Base-by-base conservation (phyloP, 305 asterid species). In the Solanum aculeatissimum region DNA sequence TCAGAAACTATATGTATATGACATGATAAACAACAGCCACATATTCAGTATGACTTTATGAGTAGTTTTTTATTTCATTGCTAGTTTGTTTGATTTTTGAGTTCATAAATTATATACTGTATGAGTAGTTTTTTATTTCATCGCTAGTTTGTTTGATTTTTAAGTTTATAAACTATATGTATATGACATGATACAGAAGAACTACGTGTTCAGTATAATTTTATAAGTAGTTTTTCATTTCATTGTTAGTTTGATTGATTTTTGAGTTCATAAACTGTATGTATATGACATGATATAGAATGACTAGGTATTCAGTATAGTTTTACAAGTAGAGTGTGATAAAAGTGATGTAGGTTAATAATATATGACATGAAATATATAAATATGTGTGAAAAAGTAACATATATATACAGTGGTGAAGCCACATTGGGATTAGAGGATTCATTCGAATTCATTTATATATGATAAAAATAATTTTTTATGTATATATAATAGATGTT, bases 171-270 rank as follows among this genome's bases (percentile, higher is more conserved):
- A 7, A 16, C 79, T 70, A 70, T n/a, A n/a, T n/a, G 18, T 42
- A 40, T 79, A 29, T 29, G 83, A 19, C 83, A 32, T 54, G 47
- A 63, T 12, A 47, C n/a, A n/a, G n/a, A n/a, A n/a, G n/a, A n/a
- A 55, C 63, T n/a, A 55, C 63, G 1, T 55, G 3, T 4, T 4
- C 4, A 32, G 4, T 32, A 32, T 32, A 32, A 25, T 55, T 4
- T n/a, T 9, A 55, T 6, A 55, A 55, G 19, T 19, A 10, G n/a
- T n/a, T n/a, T 71, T 38, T 53, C 18, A 40, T 21, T 49, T 84
- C 81, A 51, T 66, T 85, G 86, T 86, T 82, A 53, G 43, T 21
- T 51, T 54, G 25, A 75, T 86, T 80, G 38, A 83, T 55, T 60
- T 60, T 45, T 80, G 35, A 72, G 55, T 13, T 72, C 38, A 43